These are phyloP conservation scores for Neolentinus lepideus DNA, from an alignment of 1,284 basidiomycete species.

Conservation along the genomic window DNA sequence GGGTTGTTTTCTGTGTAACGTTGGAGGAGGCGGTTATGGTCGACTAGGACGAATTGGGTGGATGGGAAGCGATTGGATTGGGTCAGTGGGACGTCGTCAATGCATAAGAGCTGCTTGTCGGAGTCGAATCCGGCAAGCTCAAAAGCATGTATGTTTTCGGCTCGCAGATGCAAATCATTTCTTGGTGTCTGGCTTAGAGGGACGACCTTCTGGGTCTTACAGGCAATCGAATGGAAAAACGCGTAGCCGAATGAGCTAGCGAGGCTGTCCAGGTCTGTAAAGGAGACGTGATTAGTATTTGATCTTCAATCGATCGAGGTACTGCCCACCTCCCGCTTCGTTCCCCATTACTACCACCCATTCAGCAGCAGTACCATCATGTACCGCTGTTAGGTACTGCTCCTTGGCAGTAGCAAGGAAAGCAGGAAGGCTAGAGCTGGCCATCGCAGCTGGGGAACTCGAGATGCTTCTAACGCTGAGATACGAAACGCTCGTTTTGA, in stretches of 20 bases:
- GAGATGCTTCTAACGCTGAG: no score
- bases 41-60: slow-evolving; percentile 75
- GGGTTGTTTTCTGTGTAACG: slow-evolving; percentile 36
- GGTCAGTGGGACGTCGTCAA: slow-evolving; percentile 40
- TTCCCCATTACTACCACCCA: slow-evolving; percentile 90
- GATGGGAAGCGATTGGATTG: slow-evolving; percentile 43
- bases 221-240: slow-evolving; percentile 52
- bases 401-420: slow-evolving; percentile 33
- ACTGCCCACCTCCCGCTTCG: slow-evolving; percentile 79
- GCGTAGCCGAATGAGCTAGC: slow-evolving; percentile 81
- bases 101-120: slow-evolving; percentile 46
- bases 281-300: slow-evolving; percentile 1
- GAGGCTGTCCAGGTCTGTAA: slow-evolving; percentile 79
- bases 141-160: slow-evolving; percentile 82
- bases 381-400: slow-evolving; percentile 38
- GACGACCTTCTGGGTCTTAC: slow-evolving; percentile 42
- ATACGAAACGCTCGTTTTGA: no score
- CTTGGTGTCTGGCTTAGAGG: slow-evolving; percentile 72
- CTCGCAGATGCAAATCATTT: slow-evolving; percentile 69
- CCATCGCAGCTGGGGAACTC: no score
- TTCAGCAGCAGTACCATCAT: slow-evolving; percentile 33
- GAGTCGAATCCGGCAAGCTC: slow-evolving; percentile 44
- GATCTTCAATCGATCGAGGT: slow-evolving; percentile 3
- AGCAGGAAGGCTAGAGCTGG: neutral
- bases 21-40: slow-evolving; percentile 77